phyloP scores from a whole-genome alignment of 179 eudicot genomes.

The Heliamphora pulchella region DNA sequence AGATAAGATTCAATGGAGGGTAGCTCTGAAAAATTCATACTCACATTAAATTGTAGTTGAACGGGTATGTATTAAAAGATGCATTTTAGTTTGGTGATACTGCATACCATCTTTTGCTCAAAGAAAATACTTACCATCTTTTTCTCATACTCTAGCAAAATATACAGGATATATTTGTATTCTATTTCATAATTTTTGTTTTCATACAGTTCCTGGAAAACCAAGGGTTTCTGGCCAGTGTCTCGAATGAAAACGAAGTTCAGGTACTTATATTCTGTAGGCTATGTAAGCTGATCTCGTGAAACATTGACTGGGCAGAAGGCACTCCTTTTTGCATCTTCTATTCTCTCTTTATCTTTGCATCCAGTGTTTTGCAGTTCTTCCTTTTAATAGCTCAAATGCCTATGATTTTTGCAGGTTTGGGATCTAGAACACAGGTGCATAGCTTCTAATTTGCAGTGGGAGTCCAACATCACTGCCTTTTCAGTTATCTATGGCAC shows the following conservation, averaged over 20 bases:
- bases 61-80: not conserved
- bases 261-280: constrained; percentile 46
- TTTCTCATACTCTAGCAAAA: not conserved
- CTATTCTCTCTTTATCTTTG: not conserved
- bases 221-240: constrained; percentile 75
- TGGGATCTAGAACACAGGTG: constrained; percentile 87
- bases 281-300: constrained; percentile 7
- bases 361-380: not conserved
- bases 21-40: not conserved
- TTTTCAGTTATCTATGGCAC: constrained; percentile 72
- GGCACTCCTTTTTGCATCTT: constrained; percentile 2
- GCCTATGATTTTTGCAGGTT: constrained; percentile 41
- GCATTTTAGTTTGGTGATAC: not conserved
- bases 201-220: constrained; percentile 74
- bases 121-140: not conserved
- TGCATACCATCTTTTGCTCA: not conserved
- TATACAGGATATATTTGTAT: not conserved
- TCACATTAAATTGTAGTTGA: not conserved
- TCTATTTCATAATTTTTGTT: constrained; percentile 6
- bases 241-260: constrained; percentile 81
- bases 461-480: constrained; percentile 88
- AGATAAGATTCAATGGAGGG: not conserved
- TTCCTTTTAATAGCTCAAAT: constrained; percentile 6
- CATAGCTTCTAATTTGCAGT: constrained; percentile 53
- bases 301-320: not conserved